Evolutionary conservation across 345 rosid species (phyloP).

Genomic region (Leavenworthia alabamica): DNA sequence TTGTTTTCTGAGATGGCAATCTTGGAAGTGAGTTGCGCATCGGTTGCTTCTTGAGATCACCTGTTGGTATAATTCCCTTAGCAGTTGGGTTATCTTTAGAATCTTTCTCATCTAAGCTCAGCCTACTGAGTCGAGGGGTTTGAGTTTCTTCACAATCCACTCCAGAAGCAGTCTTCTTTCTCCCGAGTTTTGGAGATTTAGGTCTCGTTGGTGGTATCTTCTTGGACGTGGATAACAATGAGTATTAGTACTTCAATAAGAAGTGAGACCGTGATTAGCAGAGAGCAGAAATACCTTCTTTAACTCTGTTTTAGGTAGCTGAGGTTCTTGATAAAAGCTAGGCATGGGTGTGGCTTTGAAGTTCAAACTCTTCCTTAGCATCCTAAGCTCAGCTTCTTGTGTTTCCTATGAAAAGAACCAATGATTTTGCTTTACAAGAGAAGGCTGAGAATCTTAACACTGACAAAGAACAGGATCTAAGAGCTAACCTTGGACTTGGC

Average conservation of each 20-base stretch:
- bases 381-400: constrained; percentile 90
- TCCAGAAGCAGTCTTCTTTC: constrained; percentile 61
- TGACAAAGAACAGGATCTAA: background rate
- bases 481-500: constrained; percentile 86
- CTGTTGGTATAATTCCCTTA: constrained; percentile 41
- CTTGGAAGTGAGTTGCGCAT: constrained; percentile 74
- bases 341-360: constrained; percentile 99
- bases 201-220: constrained; percentile 95
- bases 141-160: constrained; percentile 39
- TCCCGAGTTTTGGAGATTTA: constrained; percentile 94
- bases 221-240: constrained; percentile 17
- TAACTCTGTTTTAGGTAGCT: constrained; percentile 72
- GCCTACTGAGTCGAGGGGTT: constrained; percentile 34
- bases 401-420: constrained; percentile 52
- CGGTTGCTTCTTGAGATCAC: constrained; percentile 53
- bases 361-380: constrained; percentile 82
- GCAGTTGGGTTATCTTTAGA: constrained; percentile 31
- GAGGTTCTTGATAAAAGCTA: constrained; percentile 92
- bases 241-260: background rate
- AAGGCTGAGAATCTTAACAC: background rate
- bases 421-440: background rate
- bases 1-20: constrained; percentile 76
- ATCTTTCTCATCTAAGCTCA: constrained; percentile 68
- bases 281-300: constrained; percentile 57
- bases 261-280: background rate